Conservation (phyloP, 768 basidiomycete species). For the Rhodotorula diobovata region DNA sequence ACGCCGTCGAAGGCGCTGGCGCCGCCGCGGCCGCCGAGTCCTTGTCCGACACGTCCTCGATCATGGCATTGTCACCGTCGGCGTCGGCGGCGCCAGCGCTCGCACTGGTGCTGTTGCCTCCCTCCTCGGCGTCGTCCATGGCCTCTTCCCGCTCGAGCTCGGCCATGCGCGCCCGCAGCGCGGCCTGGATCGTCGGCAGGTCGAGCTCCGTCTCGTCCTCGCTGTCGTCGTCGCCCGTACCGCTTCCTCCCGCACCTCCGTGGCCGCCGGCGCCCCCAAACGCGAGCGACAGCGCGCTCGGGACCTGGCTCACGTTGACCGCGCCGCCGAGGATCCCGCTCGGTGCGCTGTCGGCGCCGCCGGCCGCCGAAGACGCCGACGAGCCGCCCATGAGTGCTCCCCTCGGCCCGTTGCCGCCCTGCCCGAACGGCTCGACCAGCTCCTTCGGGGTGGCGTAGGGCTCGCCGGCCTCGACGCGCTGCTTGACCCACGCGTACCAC, state of each 20-base stretch:
- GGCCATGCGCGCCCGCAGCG: slow-evolving; percentile 43
- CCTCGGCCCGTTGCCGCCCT: slow-evolving; percentile 28
- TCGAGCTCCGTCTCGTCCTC: slow-evolving; percentile 41
- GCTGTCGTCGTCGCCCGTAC: slow-evolving; percentile 27
- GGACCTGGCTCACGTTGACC: slow-evolving; percentile 1
- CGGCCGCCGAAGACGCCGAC: background rate
- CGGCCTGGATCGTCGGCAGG: slow-evolving; percentile 39
- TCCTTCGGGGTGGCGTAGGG: slow-evolving; percentile 73
- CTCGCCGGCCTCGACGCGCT: slow-evolving; percentile 69
- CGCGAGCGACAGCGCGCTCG: slow-evolving; percentile 14
- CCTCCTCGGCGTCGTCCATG: slow-evolving; percentile 47
- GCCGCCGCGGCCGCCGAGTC: background rate
- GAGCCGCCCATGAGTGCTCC: slow-evolving; percentile 33
- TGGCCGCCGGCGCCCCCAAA: background rate
- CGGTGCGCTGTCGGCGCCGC: background rate
- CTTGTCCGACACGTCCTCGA: background rate
- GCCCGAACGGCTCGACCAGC: slow-evolving; percentile 61
- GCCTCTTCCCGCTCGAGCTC: slow-evolving; percentile 56
- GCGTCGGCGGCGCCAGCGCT: too few relatives aligned
- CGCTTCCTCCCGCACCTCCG: background rate
- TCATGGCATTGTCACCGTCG: background rate
- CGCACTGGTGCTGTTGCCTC: too few relatives aligned
- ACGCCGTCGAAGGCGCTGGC: too few relatives aligned
- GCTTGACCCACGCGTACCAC: slow-evolving; percentile 84
- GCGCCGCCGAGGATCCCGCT: slow-evolving; percentile 16